Conservation (phyloP, 768 basidiomycete genomes). For the Saitozyma sp. region DNA sequence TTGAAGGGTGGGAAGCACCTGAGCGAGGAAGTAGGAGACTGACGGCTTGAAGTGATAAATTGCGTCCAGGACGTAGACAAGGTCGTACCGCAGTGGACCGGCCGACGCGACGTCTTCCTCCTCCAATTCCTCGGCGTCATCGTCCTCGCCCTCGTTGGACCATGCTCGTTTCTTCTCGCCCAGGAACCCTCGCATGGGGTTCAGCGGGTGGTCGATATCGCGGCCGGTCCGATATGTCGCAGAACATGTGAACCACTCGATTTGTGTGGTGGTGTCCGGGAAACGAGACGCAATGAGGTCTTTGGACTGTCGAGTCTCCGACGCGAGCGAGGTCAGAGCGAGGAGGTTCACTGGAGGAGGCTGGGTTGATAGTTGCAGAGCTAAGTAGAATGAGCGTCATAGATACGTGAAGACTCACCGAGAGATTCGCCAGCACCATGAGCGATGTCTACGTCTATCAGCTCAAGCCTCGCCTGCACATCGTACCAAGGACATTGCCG, state of each 20-base stretch:
- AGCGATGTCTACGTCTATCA: constrained; percentile 35
- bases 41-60: constrained; percentile 46
- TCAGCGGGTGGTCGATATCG: constrained; percentile 37
- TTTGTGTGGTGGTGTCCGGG: constrained; percentile 5
- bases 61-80: constrained; percentile 44
- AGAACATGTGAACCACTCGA: constrained; percentile 27
- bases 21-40: constrained; percentile 23
- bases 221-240: constrained; percentile 24
- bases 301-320: constrained; percentile 23
- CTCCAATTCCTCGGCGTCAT: constrained; percentile 4
- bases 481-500: constrained; percentile 33
- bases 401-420: constrained; percentile 6
- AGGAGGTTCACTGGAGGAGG: constrained; percentile 26
- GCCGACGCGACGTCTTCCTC: neutral
- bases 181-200: constrained; percentile 38
- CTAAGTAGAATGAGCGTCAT: constrained; percentile 14
- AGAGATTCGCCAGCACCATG: constrained; percentile 47
- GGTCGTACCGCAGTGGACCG: constrained; percentile 31
- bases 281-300: constrained; percentile 13
- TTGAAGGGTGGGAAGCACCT: constrained; percentile 11
- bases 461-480: neutral
- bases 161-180: constrained; percentile 11
- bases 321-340: constrained; percentile 28
- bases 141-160: constrained; percentile 12
- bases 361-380: constrained; percentile 21